These are phyloP conservation scores for Chlamydomonas incerta DNA, from an alignment of 139 green algal genomes.

Conservation along the genomic window DNA sequence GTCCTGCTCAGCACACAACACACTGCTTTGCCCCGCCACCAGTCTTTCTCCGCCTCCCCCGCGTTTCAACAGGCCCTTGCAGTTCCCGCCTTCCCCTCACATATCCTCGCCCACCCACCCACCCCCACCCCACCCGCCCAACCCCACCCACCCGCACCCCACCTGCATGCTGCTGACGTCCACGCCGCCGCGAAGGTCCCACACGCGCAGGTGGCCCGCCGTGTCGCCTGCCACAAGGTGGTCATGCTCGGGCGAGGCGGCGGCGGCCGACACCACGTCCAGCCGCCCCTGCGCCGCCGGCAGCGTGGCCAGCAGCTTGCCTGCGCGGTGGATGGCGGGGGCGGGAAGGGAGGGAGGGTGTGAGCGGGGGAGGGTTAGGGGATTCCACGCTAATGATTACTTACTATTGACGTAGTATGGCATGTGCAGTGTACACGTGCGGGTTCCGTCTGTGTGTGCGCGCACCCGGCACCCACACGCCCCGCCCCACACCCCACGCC, in stretches of 20 bases:
- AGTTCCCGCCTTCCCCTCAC: too few species aligned
- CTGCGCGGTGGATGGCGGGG: not conserved
- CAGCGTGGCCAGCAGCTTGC: conserved; percentile 67
- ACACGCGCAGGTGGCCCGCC: conserved; percentile 75
- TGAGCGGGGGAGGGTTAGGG: not conserved
- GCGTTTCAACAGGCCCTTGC: too few species aligned
- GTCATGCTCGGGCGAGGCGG: conserved; percentile 40
- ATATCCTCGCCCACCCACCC: not conserved
- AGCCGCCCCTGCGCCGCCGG: conserved; percentile 58
- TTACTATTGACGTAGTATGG: too few species aligned
- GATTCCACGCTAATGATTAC: too few species aligned
- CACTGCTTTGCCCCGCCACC: too few species aligned
- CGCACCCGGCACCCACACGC: not conserved
- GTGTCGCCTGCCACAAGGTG: conserved; percentile 74
- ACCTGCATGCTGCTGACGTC: conserved; percentile 40
- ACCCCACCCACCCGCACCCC: not conserved
- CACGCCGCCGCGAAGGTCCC: conserved; percentile 65
- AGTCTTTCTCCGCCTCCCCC: too few species aligned
- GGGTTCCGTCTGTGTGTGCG: too few species aligned
- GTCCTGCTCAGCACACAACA: too few species aligned
- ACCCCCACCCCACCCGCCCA: not conserved
- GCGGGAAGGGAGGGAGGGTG: not conserved
- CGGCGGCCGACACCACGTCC: conserved; percentile 56
- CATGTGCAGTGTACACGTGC: too few species aligned
- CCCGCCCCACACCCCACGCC: not conserved